phyloP scores from a whole-genome alignment of 2,329 filamentous ascomycete species.

The Colletotrichum eremochloae region DNA sequence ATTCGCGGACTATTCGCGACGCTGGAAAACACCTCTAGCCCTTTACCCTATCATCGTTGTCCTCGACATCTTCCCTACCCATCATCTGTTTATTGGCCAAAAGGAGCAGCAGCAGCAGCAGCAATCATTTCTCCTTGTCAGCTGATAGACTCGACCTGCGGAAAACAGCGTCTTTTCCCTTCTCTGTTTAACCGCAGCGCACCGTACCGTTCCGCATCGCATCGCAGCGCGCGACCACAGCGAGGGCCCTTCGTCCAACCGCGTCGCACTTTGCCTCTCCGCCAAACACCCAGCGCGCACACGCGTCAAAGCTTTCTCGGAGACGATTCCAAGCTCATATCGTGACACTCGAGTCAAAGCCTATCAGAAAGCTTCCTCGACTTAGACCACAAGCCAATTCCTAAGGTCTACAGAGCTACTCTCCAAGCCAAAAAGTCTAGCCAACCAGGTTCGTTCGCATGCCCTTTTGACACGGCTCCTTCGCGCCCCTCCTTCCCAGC shows the following conservation, averaged over 20 bases:
- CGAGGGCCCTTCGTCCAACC: conserved; percentile 43
- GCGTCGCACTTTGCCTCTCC: conserved; percentile 39
- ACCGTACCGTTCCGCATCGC: conserved; percentile 19
- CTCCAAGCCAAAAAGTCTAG: conserved; percentile 29
- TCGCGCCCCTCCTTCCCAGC: conserved; percentile 40
- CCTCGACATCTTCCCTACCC: conserved; percentile 46
- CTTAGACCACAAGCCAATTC: conserved; percentile 34
- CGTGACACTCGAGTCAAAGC: conserved; percentile 42
- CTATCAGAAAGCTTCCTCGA: conserved; percentile 42
- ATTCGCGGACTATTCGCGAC: conserved; percentile 50
- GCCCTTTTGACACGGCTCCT: conserved; percentile 32
- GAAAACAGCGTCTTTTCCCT: conserved; percentile 49
- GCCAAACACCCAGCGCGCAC: conserved; percentile 22
- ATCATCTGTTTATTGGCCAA: conserved; percentile 63
- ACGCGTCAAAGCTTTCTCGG: conserved; percentile 39
- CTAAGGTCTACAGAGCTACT: conserved; percentile 5
- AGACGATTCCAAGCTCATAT: conserved; percentile 38
- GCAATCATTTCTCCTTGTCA: conserved; percentile 54
- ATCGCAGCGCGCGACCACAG: conserved; percentile 43
- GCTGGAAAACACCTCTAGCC: conserved; percentile 49
- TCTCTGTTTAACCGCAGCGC: conserved; percentile 25
- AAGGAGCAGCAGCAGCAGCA: conserved; percentile 8
- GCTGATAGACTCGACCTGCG: conserved; percentile 65
- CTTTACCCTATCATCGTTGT: conserved; percentile 62
- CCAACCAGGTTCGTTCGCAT: conserved; percentile 42